Base-by-base conservation (phyloP, 1,284 basidiomycete genomes). In the Caloboletus firmus region DNA sequence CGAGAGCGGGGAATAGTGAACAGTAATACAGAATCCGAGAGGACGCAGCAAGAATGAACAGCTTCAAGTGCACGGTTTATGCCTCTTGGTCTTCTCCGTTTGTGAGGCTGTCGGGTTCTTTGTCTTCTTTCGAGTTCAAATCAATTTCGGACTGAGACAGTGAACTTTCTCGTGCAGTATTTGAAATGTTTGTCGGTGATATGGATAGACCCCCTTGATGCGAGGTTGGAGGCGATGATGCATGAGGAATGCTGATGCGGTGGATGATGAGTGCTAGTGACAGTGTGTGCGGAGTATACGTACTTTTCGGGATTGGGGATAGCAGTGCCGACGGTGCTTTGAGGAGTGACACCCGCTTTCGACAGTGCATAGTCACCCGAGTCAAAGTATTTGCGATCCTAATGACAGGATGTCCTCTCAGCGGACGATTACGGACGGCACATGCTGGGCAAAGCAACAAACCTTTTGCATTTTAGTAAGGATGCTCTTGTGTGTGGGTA, bases 371-470 rank as follows among this genome's bases (percentile, higher is more conserved):
- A 98, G 73, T 98, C 95, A 59, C 95, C 95, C 56, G 95, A 98
- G 75, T 98, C 95, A 72, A 98, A 98, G 78, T 93, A 98, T 74
- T 97, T 97, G 68, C 95, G 91, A 72, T 97, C 95, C 93, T 97
- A 65, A 20, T 52, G 49, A 45, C n/a, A 32, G 26, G 42, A 35
- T 40, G 49, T 49, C 26, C 49, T 40, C 41, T 57, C 52, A 58
- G 49, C 51, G 37, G 39, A 58, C 46, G 51, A 52, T 48, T 39
- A 49, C 36, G 40, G 57, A 49, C 58, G 22, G 50, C 37, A 45
- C 28, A 54, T 49, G 45, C 34, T 17, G 49, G 51, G 46, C 34
- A 32, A 13, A 31, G 31, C 5, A 20, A 57, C 59, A 20, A 37
- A 93, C 93, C 85, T 94, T 96, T 73, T 95, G 91, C 87, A 95